phyloP scores from a whole-genome alignment of 2,329 filamentous ascomycete genomes.

The Botrytis byssoidea region DNA sequence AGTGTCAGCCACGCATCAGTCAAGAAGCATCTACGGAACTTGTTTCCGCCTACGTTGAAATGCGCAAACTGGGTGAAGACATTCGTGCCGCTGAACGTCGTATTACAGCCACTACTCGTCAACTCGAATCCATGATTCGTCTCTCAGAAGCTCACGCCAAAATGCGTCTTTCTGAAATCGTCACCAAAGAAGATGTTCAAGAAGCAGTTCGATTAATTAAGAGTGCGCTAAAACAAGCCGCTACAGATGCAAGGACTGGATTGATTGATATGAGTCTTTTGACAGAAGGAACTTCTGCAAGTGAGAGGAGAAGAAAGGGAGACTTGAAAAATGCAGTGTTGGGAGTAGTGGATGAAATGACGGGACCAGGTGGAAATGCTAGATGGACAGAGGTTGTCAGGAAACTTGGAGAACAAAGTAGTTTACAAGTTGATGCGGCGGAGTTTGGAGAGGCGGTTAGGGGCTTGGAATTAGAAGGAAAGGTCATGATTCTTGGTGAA shows the following conservation, averaged over 20 bases:
- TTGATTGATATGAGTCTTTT: constrained; percentile 95
- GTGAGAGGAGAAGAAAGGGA: constrained; percentile 77
- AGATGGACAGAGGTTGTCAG: constrained; percentile 77
- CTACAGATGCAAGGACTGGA: constrained; percentile 87
- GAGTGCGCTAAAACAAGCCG: constrained; percentile 90
- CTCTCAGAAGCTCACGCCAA: constrained; percentile 95
- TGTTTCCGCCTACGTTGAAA: constrained; percentile 83
- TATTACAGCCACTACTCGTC: constrained; percentile 95
- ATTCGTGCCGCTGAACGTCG: constrained; percentile 87
- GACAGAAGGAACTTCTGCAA: constrained; percentile 87
- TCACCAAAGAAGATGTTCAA: constrained; percentile 78
- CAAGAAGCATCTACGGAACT: constrained; percentile 79
- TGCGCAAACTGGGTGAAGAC: constrained; percentile 89
- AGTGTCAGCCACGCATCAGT: constrained; percentile 80
- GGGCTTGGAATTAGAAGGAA: constrained; percentile 79
- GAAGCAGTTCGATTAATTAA: constrained; percentile 94
- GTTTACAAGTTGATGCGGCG: constrained; percentile 67
- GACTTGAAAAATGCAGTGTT: constrained; percentile 82
- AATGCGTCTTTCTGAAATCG: constrained; percentile 79
- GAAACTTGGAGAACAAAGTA: constrained; percentile 68
- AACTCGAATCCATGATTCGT: constrained; percentile 98
- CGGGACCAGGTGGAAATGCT: constrained; percentile 63
- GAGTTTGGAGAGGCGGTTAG: constrained; percentile 85
- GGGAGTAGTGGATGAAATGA: constrained; percentile 76
- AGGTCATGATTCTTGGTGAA: constrained; percentile 77